Evolutionary conservation across 2,329 filamentous ascomycete genomes (phyloP).

Genomic region (Talaromyces piceae): DNA sequence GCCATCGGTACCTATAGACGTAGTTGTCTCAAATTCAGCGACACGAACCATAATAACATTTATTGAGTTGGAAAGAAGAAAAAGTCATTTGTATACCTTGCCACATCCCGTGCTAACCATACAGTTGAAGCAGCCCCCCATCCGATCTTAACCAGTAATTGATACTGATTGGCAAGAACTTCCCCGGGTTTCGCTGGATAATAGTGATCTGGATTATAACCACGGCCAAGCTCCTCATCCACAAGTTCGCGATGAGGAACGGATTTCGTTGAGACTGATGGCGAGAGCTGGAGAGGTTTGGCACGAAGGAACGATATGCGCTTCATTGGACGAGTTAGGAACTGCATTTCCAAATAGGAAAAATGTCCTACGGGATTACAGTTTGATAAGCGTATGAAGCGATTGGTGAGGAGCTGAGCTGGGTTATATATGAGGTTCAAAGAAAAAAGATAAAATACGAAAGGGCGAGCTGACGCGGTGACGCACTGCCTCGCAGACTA

Average conservation of each 20-base stretch:
- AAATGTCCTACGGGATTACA: neutral
- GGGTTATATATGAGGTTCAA: too few species aligned
- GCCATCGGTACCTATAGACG: slow-evolving; percentile 12
- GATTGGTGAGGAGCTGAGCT: neutral
- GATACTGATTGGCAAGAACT: slow-evolving; percentile 24
- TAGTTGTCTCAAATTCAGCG: neutral
- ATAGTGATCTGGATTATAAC: neutral
- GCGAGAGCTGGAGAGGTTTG: neutral
- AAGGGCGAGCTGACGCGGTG: too few species aligned
- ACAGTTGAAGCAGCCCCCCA: slow-evolving; percentile 29
- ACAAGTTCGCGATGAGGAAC: slow-evolving; percentile 3
- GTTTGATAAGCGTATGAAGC: neutral
- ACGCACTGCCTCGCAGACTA: too few species aligned
- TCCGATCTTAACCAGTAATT: slow-evolving; percentile 30
- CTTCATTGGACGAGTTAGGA: neutral
- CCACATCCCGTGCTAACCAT: slow-evolving; percentile 30
- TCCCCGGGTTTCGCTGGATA: slow-evolving; percentile 27
- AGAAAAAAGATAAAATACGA: too few species aligned
- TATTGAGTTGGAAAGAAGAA: neutral
- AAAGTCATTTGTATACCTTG: slow-evolving; percentile 3
- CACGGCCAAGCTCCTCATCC: slow-evolving; percentile 5
- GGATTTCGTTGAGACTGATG: neutral
- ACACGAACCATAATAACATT: neutral
- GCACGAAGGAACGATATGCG: neutral
- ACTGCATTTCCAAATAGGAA: neutral